Conservation (phyloP, 352 stramenopile genomes). For the Globisporangium mamillatum region DNA sequence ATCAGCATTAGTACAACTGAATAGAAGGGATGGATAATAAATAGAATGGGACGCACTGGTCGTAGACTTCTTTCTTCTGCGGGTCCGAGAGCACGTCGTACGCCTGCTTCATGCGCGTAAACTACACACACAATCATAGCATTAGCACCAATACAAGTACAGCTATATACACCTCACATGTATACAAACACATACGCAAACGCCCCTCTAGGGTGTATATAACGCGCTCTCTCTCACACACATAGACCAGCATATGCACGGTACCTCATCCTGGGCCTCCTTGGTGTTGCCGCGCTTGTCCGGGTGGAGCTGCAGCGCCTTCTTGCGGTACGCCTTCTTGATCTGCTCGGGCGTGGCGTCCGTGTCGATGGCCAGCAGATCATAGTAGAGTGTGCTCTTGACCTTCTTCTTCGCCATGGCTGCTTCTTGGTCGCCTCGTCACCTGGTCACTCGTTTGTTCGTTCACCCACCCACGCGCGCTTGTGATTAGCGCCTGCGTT, state of each 20-base stretch:
- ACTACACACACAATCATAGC: slow-evolving; percentile 38
- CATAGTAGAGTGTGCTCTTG: slow-evolving; percentile 73
- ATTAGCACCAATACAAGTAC: background rate
- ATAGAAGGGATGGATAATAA: background rate
- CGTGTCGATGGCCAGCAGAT: slow-evolving; percentile 72
- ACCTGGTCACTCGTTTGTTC: background rate
- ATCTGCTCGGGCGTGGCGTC: slow-evolving; percentile 82
- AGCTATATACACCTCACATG: slow-evolving; percentile 10
- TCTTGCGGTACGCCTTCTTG: slow-evolving; percentile 91
- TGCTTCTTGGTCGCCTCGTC: background rate
- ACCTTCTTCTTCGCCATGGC: slow-evolving; percentile 57
- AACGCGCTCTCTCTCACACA: background rate
- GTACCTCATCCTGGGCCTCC: slow-evolving; percentile 73
- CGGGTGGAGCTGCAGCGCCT: slow-evolving; percentile 91
- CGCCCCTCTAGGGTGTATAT: background rate
- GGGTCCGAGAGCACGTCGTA: slow-evolving; percentile 92
- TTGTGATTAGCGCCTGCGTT: too few relatives aligned
- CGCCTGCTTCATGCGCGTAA: slow-evolving; percentile 90
- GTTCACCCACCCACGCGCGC: background rate
- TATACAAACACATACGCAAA: slow-evolving; percentile 17
- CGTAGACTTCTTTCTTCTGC: slow-evolving; percentile 80
- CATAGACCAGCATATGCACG: background rate
- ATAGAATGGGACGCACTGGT: slow-evolving; percentile 40
- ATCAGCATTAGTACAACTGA: background rate
- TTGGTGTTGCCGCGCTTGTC: slow-evolving; percentile 85